A percentile compares a stretch with the other conserved stretches of the same genome.
These are phyloP conservation scores for Thecaphora frezii DNA, from an alignment of 1,284 basidiomycete genomes.

Conservation along the genomic window DNA sequence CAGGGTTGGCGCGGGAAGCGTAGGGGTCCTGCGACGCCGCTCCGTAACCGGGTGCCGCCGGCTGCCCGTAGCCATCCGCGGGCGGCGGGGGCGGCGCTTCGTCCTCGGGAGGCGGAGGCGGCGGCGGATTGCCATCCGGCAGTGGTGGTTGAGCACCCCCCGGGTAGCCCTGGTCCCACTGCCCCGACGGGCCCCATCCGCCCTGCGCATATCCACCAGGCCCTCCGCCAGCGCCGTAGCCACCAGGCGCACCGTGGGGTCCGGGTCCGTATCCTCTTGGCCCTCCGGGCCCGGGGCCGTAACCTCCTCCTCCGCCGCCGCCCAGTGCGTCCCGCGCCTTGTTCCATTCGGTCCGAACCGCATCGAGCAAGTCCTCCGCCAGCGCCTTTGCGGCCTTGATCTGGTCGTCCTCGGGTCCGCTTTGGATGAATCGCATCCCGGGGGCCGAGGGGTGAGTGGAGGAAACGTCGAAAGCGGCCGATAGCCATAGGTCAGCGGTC, in stretches of 20 bases:
- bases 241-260: slow-evolving; percentile 2
- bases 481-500: not conserved
- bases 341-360: slow-evolving; percentile 48
- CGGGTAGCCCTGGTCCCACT: not conserved
- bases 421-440: not conserved
- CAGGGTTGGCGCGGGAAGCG: not conserved
- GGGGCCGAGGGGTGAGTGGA: not conserved
- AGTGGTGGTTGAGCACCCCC: slow-evolving; percentile 20
- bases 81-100: slow-evolving; percentile 39
- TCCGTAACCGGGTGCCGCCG: too few species aligned
- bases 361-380: slow-evolving; percentile 52
- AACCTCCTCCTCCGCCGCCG: slow-evolving; percentile 9
- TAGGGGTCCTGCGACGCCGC: not conserved
- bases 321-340: slow-evolving; percentile 43
- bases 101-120: slow-evolving; percentile 43
- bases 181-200: slow-evolving; percentile 10
- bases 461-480: not conserved
- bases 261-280: slow-evolving; percentile 5
- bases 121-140: slow-evolving; percentile 30
- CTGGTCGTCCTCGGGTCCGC: slow-evolving; percentile 46
- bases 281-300: slow-evolving; percentile 6
- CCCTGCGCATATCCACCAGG: slow-evolving; percentile 5
- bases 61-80: slow-evolving; percentile 8
- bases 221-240: not conserved
- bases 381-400: slow-evolving; percentile 47